These are phyloP conservation scores for Nothomitra cinnamomea DNA, from an alignment of 2,329 filamentous ascomycete genomes.

Conservation along the genomic window DNA sequence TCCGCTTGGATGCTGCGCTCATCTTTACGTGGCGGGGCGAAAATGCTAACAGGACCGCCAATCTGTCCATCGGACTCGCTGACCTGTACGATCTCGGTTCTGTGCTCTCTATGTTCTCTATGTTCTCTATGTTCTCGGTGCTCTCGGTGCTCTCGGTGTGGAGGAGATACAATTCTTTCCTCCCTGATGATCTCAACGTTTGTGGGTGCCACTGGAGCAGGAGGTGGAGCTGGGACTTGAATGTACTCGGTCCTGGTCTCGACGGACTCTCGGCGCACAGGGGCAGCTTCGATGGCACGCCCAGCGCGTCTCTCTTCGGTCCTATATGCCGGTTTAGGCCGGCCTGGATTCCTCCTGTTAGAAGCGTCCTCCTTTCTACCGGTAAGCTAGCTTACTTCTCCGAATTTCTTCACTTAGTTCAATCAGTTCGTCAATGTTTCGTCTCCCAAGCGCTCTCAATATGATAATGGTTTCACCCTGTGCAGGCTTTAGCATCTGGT, in stretches of 20 bases:
- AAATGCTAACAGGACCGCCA: slow-evolving; percentile 26
- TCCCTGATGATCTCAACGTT: background rate
- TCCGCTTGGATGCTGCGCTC: slow-evolving; percentile 55
- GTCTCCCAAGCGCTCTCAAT: slow-evolving; percentile 67
- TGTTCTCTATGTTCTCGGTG: slow-evolving; percentile 1
- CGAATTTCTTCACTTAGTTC: slow-evolving; percentile 65
- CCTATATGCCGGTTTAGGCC: background rate
- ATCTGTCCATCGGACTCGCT: slow-evolving; percentile 29
- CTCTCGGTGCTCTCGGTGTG: too few species aligned
- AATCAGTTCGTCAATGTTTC: slow-evolving; percentile 83
- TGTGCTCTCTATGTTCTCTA: slow-evolving; percentile 1
- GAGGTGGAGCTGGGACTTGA: slow-evolving; percentile 12
- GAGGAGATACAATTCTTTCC: background rate
- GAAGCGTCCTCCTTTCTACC: background rate
- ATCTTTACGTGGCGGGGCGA: slow-evolving; percentile 29
- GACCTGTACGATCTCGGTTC: slow-evolving; percentile 15
- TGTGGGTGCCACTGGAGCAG: slow-evolving; percentile 8
- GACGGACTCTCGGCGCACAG: slow-evolving; percentile 1
- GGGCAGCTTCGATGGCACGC: background rate
- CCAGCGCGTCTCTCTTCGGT: background rate
- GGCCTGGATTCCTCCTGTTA: background rate
- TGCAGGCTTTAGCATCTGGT: slow-evolving; percentile 18
- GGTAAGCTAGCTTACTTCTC: slow-evolving; percentile 28
- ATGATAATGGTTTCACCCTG: slow-evolving; percentile 70
- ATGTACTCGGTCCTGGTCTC: slow-evolving; percentile 4